Base-by-base conservation (phyloP, 345 rosid species). In the Firmiana major region DNA sequence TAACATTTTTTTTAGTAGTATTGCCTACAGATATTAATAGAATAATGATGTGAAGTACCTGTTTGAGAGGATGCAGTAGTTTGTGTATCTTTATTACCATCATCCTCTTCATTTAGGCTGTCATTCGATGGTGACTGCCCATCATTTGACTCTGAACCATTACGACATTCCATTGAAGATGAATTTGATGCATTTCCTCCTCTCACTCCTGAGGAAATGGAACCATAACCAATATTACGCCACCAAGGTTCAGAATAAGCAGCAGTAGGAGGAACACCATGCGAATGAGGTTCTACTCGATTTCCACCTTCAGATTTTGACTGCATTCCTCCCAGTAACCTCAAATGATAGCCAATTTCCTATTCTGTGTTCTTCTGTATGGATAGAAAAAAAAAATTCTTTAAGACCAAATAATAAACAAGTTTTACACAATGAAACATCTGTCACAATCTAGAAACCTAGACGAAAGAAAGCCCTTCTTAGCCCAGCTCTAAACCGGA, bases 171-270 rank as follows among this genome's bases (percentile, higher is more conserved):
- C 73, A 90, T 69, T 63, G 97, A 88, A 13, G 97, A 88, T 16
- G 92, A 85, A 84, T 85, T 88, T 43, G 92, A 83, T 26, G 83
- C 87, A 58, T 84, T 82, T 45, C 77, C 87, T 54, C 86, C 83
- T 9, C 88, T 78, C 67, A 71, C 80, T 36, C 82, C 84, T 22
- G 87, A 82, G 74, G 94, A 73, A 24, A 83, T 77, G 21, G 84
- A 59, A 82, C 82, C 85, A 77, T 86, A 93, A 28, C 88, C 81
- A 75, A 82, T 80, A 51, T 75, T 81, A 60, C 87, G 91, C 97
- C 97, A 92, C 98, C 97, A 91, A 15, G 93, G 96, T 74, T 90
- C 92, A 5, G 91, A 28, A 84, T 81, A 87, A 78, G 79, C 85
- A 45, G 85, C 26, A 49, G 80, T 83, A 68, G 84, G 86, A 58